Evolutionary conservation across 257 asterid genomes (phyloP), one percentile per base, ranked within the genome.

Genomic region (Petrea volubilis): DNA sequence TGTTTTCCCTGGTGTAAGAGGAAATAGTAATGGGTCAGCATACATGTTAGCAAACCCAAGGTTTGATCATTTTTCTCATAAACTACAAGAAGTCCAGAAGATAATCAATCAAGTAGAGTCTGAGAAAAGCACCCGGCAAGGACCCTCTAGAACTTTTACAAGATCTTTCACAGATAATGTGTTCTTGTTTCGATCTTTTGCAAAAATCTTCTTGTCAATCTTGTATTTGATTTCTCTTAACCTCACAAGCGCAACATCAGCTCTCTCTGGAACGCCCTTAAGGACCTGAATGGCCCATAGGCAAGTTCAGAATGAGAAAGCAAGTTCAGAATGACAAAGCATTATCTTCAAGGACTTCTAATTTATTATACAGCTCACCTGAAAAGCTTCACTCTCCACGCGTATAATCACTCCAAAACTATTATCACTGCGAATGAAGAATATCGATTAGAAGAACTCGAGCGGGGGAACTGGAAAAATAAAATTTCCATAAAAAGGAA

Each of bases 391-490:
- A 70, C 96, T 90, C 71, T 95, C 99, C 25, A 95, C 97, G 64
- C 97, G 96, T 78, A 95, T 92, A 64, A 95, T 86, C 68, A 92
- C 93, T 13, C 98, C 99, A 70, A 95, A 95, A 79, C 92, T 95
- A 86, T 76, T 87, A 74, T 90, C 91, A 80, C 99, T 95, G 97
- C 81, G 77, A 67, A 81, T 25, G 33, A 51, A 56, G 38, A 27
- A 44, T 68, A 51, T 44, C n/a, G 52, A 49, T 18, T 52, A 21
- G 67, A 71, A 64, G 46, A 63, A 34, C 47, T 21, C 57, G 4
- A 21, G 40, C 55, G 29, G 29, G 44, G 28, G 46, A 24, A 17
- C 3, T 43, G 75, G 56, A 47, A 74, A 57, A 78, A 10, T 5
- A 13, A 69, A 55, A 20, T 15, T 29, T 59, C 14, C 17, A 49